Conservation (phyloP, 2,329 filamentous ascomycete genomes). For the Curvularia eragrostidis region DNA sequence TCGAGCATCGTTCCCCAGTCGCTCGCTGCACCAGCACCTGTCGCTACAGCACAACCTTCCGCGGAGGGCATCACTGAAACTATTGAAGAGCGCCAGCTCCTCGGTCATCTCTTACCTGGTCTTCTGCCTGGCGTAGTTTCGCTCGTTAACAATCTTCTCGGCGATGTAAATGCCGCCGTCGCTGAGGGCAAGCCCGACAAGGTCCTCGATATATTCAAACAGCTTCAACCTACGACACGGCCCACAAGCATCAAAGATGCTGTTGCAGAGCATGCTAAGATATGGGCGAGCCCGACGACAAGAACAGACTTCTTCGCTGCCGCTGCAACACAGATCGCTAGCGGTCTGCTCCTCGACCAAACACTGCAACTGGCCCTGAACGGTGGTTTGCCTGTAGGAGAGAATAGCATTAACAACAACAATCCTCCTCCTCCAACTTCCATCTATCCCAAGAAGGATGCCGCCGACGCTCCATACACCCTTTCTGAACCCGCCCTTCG, state of each 20-base stretch:
- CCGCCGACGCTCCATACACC: slow-evolving; percentile 58
- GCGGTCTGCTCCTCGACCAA: slow-evolving; percentile 25
- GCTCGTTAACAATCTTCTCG: slow-evolving; percentile 18
- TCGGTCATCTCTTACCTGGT: slow-evolving; percentile 6
- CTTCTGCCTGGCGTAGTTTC: slow-evolving; percentile 16
- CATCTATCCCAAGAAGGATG: slow-evolving; percentile 50
- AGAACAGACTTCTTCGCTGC: slow-evolving; percentile 25
- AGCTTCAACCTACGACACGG: slow-evolving; percentile 23
- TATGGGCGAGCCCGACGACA: slow-evolving; percentile 28
- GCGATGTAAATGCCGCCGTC: slow-evolving; percentile 22
- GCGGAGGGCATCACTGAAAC: not conserved
- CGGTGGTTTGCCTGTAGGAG: slow-evolving; percentile 25
- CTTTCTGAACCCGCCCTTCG: slow-evolving; percentile 57
- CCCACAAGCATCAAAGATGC: slow-evolving; percentile 27
- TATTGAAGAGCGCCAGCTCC: slow-evolving; percentile 23
- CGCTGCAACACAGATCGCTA: slow-evolving; percentile 32
- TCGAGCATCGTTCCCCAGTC: slow-evolving; percentile 21
- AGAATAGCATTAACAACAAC: slow-evolving; percentile 33
- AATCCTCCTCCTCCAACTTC: slow-evolving; percentile 25
- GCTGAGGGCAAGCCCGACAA: slow-evolving; percentile 19
- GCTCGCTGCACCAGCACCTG: slow-evolving; percentile 13
- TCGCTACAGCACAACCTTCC: not conserved
- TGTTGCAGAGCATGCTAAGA: slow-evolving; percentile 12
- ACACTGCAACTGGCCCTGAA: slow-evolving; percentile 22
- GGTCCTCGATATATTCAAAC: slow-evolving; percentile 21